Conservation (phyloP, 164 flowering plant species). For the Annona cherimola region DNA sequence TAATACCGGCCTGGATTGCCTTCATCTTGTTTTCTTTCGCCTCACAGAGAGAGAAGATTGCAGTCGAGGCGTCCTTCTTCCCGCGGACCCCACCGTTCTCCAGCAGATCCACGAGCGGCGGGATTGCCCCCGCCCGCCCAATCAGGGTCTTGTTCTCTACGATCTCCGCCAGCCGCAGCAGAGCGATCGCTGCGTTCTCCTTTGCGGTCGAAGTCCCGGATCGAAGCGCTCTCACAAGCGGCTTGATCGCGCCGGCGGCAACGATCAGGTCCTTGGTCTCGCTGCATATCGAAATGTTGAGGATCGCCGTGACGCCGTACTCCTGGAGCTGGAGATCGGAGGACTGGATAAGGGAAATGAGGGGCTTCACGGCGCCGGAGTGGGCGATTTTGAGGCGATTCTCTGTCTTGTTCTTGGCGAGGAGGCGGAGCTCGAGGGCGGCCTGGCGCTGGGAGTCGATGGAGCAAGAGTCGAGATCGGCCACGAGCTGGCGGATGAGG, state of each 20-base stretch:
- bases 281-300: conserved; percentile 72
- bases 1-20: no score
- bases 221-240: conserved; percentile 54
- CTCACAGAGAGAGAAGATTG: conserved; percentile 66
- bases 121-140: conserved; percentile 88
- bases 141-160: conserved; percentile 60
- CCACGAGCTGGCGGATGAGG: conserved; percentile 48
- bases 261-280: conserved; percentile 65
- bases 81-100: conserved; percentile 60
- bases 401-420: conserved; percentile 74
- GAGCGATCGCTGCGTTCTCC: conserved; percentile 91
- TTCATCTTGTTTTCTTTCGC: conserved; percentile 63
- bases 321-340: conserved; percentile 63
- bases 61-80: conserved; percentile 83
- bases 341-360: conserved; percentile 52
- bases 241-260: conserved; percentile 64
- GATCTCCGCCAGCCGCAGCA: conserved; percentile 61
- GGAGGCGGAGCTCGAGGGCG: conserved; percentile 62
- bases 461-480: conserved; percentile 50
- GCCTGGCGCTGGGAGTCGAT: conserved; percentile 62
- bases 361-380: conserved; percentile 65
- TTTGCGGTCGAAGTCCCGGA: conserved; percentile 60
- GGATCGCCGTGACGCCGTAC: conserved; percentile 72
- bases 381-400: conserved; percentile 60
- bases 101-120: conserved; percentile 55